Evolutionary conservation across 257 asterid species (phyloP).

Genomic region (Solanum rostratum): DNA sequence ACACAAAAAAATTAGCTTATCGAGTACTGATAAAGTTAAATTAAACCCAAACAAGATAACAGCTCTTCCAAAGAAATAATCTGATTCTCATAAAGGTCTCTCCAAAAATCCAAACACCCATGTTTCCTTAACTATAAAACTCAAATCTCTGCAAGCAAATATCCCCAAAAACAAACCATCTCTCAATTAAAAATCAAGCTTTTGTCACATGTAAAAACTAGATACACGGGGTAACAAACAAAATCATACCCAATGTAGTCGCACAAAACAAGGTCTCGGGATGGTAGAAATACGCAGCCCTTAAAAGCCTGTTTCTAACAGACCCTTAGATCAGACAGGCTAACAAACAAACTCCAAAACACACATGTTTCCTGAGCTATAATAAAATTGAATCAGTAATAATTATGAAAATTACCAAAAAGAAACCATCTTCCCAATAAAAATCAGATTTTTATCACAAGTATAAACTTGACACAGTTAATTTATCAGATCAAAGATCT

Average conservation of each 20-base stretch:
- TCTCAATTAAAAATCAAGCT: neutral
- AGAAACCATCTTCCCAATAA: neutral
- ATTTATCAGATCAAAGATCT: neutral
- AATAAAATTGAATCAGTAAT: neutral
- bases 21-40: too few relatives aligned
- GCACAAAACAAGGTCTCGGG: too few relatives aligned
- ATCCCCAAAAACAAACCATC: neutral
- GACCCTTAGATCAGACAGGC: too few relatives aligned
- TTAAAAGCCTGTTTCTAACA: too few relatives aligned
- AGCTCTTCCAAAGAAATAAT: too few relatives aligned
- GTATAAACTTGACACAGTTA: neutral
- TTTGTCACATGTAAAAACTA: neutral
- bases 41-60: too few relatives aligned
- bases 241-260: too few relatives aligned
- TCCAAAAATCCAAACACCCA: neutral
- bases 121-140: neutral
- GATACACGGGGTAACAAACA: too few relatives aligned
- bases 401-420: neutral
- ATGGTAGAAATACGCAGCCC: too few relatives aligned
- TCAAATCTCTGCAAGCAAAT: neutral
- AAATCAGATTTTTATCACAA: neutral
- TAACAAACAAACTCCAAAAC: neutral
- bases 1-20: neutral
- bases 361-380: neutral
- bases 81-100: neutral